Percentiles rank a stretch among this genome's conserved stretches.
phyloP scores from a whole-genome alignment of 495 filamentous ascomycete species.

The Xylaria sp. region DNA sequence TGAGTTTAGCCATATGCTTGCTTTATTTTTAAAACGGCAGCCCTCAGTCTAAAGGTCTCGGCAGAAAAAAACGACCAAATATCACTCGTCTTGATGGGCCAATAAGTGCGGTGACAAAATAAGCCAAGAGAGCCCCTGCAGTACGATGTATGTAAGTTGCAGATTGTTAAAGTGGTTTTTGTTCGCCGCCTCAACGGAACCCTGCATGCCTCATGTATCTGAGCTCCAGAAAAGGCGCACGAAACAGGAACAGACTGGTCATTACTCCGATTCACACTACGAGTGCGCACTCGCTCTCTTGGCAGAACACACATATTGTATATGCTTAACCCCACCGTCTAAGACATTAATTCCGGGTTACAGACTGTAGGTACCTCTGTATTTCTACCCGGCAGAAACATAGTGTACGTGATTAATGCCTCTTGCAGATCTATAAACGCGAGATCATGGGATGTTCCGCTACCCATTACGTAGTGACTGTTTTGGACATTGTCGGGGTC shows the following conservation, averaged over 20 bases:
- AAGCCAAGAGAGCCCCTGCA: not conserved
- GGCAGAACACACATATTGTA: not conserved
- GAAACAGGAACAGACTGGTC: not conserved
- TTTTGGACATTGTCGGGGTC: not conserved
- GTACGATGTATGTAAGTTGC: not conserved
- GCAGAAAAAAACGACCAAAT: not conserved
- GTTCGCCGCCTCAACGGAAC: constrained; percentile 5
- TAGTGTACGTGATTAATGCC: not conserved
- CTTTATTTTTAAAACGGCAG: not conserved
- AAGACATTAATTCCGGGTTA: not conserved
- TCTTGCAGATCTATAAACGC: not conserved
- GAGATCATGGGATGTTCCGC: not conserved
- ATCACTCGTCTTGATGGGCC: not conserved
- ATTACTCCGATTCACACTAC: not conserved
- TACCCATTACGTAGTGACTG: not conserved
- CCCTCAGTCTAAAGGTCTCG: not conserved
- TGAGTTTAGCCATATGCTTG: not conserved
- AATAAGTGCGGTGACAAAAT: not conserved
- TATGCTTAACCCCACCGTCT: not conserved
- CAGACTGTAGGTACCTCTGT: not conserved
- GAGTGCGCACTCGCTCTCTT: not conserved
- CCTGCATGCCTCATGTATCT: not conserved
- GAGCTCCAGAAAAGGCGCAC: not conserved
- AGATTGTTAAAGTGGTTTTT: not conserved
- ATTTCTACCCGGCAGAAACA: not conserved